phyloP scores from a whole-genome alignment of 163 green algal genomes.

The Chlamydomonas reinhardtii region DNA sequence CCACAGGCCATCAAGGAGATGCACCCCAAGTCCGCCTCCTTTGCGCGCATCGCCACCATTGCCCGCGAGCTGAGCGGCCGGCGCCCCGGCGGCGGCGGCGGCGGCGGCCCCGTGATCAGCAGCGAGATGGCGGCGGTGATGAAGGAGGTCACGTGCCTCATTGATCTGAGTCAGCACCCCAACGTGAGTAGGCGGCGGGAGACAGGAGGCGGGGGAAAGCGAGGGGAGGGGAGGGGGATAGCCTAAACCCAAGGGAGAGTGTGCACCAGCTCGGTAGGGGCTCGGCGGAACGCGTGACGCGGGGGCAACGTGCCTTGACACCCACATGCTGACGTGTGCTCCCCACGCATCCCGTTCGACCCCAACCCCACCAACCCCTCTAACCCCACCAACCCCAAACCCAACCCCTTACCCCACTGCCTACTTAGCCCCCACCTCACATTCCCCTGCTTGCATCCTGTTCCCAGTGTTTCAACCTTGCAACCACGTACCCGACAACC shows the following conservation, averaged over 20 bases:
- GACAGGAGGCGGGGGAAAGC: too few relatives aligned
- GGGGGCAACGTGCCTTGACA: too few relatives aligned
- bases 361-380: too few relatives aligned
- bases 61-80: constrained; percentile 1
- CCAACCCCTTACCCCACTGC: too few relatives aligned
- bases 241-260: too few relatives aligned
- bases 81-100: neutral
- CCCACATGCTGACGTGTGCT: too few relatives aligned
- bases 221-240: too few relatives aligned
- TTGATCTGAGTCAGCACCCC: constrained; percentile 54
- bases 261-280: too few relatives aligned
- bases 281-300: too few relatives aligned
- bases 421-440: neutral
- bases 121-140: constrained; percentile 13
- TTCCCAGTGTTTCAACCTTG: too few relatives aligned
- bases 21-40: constrained; percentile 23
- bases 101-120: neutral
- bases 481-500: neutral
- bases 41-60: constrained; percentile 24
- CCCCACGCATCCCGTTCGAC: too few relatives aligned
- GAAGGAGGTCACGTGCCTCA: constrained; percentile 58
- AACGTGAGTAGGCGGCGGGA: constrained; percentile 37
- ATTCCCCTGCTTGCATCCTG: neutral
- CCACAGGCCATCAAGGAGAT: constrained; percentile 60
- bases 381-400: too few relatives aligned